A percentile compares a stretch with the other conserved stretches of the same genome.
These are phyloP conservation scores for Avena insularis DNA, from an alignment of 176 grass and related monocot genomes.

Conservation along the genomic window DNA sequence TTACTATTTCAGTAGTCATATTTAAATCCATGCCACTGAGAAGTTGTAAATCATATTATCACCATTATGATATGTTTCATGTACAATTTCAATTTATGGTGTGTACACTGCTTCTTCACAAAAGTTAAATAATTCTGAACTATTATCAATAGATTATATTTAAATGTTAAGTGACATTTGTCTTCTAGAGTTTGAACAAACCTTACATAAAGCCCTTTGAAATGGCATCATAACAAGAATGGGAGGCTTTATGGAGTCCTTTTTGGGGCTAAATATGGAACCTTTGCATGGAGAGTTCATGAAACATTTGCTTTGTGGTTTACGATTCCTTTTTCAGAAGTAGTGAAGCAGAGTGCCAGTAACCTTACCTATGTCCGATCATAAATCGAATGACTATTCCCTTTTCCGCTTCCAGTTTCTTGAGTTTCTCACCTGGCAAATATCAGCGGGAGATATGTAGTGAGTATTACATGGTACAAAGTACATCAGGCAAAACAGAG, in stretches of 20 bases:
- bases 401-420: conserved; percentile 83
- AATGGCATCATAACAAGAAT: neutral
- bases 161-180: neutral
- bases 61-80: neutral
- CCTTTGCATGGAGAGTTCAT: neutral
- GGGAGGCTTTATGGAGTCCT: neutral
- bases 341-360: conserved; percentile 14
- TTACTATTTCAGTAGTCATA: conserved; percentile 2
- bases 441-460: neutral
- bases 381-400: conserved; percentile 88
- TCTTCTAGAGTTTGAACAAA: conserved; percentile 5
- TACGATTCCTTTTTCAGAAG: neutral
- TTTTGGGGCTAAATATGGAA: conserved; percentile 8
- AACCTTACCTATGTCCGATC: conserved; percentile 87
- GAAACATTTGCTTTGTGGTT: neutral
- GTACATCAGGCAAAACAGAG: neutral
- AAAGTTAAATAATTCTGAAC: neutral
- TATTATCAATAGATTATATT: neutral
- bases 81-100: neutral
- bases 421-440: conserved; percentile 78
- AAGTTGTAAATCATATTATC: conserved; percentile 5
- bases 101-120: neutral
- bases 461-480: conserved; percentile 35
- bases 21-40: conserved; percentile 18
- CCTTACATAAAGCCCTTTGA: neutral